Conservation (phyloP, 257 asterid species). For the Solanum tacnaense region DNA sequence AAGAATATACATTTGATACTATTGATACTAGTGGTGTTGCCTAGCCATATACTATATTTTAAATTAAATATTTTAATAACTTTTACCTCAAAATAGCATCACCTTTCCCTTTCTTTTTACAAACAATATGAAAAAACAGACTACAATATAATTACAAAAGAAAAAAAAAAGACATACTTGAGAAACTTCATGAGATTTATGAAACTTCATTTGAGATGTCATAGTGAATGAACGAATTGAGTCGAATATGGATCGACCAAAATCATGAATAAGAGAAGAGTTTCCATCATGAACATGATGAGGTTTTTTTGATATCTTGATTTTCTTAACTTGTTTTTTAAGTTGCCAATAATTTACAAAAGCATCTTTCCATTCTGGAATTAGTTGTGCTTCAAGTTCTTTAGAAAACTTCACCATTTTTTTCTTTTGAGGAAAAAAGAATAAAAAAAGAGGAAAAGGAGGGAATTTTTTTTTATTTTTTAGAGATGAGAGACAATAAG, state of each 20-base stretch:
- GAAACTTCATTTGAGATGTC: neutral
- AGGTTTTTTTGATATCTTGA: conserved; percentile 39
- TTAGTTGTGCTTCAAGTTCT: conserved; percentile 76
- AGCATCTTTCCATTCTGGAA: conserved; percentile 87
- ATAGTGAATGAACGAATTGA: conserved; percentile 22
- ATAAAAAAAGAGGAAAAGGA: neutral
- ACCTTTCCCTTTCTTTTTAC: neutral
- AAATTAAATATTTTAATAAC: neutral
- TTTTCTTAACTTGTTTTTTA: conserved; percentile 60
- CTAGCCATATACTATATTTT: neutral
- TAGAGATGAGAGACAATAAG: conserved; percentile 3
- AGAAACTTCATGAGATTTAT: conserved; percentile 22
- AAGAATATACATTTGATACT: neutral
- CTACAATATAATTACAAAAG: neutral
- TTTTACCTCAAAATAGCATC: neutral
- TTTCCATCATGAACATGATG: conserved; percentile 4
- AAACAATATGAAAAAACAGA: neutral
- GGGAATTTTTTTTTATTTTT: neutral
- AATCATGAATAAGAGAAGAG: conserved; percentile 7
- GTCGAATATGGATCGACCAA: conserved; percentile 51
- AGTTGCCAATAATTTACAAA: conserved; percentile 74
- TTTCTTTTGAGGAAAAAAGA: neutral
- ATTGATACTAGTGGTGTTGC: neutral
- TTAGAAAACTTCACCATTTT: conserved; percentile 81
- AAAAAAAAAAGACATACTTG: conserved; percentile 21